Base-by-base conservation (phyloP, 768 basidiomycete genomes). In the Russula sp. region DNA sequence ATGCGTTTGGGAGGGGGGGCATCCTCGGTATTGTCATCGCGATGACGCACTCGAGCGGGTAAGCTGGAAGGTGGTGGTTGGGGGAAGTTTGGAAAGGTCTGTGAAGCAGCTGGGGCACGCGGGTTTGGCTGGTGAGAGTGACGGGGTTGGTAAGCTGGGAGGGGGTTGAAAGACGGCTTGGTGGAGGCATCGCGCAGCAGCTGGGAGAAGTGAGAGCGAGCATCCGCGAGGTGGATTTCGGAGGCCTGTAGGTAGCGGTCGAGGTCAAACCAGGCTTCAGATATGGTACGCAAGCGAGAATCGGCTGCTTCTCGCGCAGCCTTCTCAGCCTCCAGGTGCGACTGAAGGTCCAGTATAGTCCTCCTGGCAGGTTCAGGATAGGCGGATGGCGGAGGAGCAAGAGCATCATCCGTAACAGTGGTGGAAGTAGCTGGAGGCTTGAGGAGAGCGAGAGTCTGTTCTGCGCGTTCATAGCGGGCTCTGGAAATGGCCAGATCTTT, bases 1-100 rank as follows among this genome's bases (percentile, higher is more conserved):
- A 75, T 64, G 37, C 80, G 78, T 71, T 86, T 86, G 35, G 73
- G 47, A 6, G 85, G 84, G 0, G 82, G 83, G 35, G 74, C 60
- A 18, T 75, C 75, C 55, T 80, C 81, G 32, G 78, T 66, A 68
- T 78, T 79, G 53, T 73, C 77, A 0, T 79, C 76, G 61, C 81
- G 74, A 6, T 78, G 80, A 34, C 81, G 71, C 35, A 80, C 75
- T 8, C 79, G 73, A 31, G 73, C 62, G 0, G 74, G 68, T 55
- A 74, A 72, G 20, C 75, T 63, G 56, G 68, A 73, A n/a, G 78
- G 75, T 27, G 73, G 77, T 0, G 79, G 79, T 0, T 78, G 76
- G 5, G 75, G 67, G 7, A 76, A 74, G 59, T 69, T 78, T 18
- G 69, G 70, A 65, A 74, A 68, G 1, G 67, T 58, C 57, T 73